These are phyloP conservation scores for Pezicula rhizophila DNA, from an alignment of 2,329 filamentous ascomycete genomes.

Conservation along the genomic window DNA sequence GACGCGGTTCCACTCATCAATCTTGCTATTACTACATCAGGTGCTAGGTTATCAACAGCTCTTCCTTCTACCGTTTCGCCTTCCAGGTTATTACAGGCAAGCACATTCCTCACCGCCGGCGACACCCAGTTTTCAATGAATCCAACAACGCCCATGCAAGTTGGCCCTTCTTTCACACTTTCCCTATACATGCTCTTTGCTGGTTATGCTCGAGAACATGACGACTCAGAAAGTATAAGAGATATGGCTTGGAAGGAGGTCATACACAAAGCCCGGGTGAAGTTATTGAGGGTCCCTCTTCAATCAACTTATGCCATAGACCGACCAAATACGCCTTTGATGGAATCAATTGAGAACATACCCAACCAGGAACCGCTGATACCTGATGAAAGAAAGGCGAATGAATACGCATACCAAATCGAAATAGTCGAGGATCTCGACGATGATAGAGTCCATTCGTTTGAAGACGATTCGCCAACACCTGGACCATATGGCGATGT, in stretches of 20 bases:
- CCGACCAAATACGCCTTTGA: background rate
- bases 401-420: constrained; percentile 65
- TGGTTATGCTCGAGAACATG: constrained; percentile 57
- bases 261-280: constrained; percentile 84
- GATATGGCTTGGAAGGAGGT: constrained; percentile 86
- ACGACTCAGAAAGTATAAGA: constrained; percentile 18
- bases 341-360: constrained; percentile 28
- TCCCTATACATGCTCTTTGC: constrained; percentile 95
- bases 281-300: constrained; percentile 42
- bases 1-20: constrained; percentile 88
- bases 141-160: constrained; percentile 62
- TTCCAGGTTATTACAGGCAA: constrained; percentile 85
- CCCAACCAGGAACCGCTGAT: constrained; percentile 25
- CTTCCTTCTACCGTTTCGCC: constrained; percentile 81
- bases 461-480: constrained; percentile 52
- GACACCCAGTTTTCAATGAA: constrained; percentile 74
- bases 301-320: constrained; percentile 1
- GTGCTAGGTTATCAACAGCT: constrained; percentile 75
- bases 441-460: constrained; percentile 61
- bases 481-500: constrained; percentile 54
- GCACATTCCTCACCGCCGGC: constrained; percentile 79
- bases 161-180: constrained; percentile 79
- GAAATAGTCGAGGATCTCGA: constrained; percentile 65
- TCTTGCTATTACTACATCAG: constrained; percentile 88
- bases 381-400: constrained; percentile 18